Evolutionary conservation across 345 rosid species (phyloP), one percentile per base, ranked within the genome.

Genomic region (Litchi chinensis): DNA sequence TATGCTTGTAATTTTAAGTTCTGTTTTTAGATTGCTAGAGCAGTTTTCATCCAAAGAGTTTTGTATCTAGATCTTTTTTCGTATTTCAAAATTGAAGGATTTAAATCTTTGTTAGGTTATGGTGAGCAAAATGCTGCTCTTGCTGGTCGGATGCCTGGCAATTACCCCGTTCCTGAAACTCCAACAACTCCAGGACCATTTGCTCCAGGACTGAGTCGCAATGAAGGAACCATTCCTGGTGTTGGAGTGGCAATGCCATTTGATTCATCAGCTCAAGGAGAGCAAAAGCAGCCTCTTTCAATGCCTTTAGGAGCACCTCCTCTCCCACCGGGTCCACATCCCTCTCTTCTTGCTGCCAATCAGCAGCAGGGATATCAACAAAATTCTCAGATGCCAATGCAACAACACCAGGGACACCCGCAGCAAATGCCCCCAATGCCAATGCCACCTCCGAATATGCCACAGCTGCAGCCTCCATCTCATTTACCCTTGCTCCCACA

Each of bases 321-420:
- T 75, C 90, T 96, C 15, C 98, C 99, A 77, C 97, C 95, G 65
- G 98, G 97, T 75, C 99, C 99, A 64, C 99, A 94, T 85, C 99
- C 98, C 59, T 96, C 99, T 21, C 94, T 94, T 80, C 90, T 89
- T 71, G 84, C 90, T 63, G 82, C 78, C 79, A 85, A 87, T 87
- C 99, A 89, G 85, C 98, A 90, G 83, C 97, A 89, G 81, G 92
- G 91, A 75, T 95, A 92, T 84, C 98, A 91, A 77, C 98, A 92
- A 79, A 89, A 86, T 73, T 87, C 88, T 71, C 94, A 83, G 80
- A 83, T 83, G 76, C 83, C 83, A 22, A 94, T 87, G 76, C 97
- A 91, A 65, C 96, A 92, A 40, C 91, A 88, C 71, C 96, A 91
- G 80, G 85, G 79, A 60, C 89, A 76, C 79, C 95, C 88, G 57